A percentile compares a stretch with the other conserved stretches of the same genome.
Conservation (phyloP, 2,329 filamentous ascomycete genomes). For the Coniochaeta hoffmannii region DNA sequence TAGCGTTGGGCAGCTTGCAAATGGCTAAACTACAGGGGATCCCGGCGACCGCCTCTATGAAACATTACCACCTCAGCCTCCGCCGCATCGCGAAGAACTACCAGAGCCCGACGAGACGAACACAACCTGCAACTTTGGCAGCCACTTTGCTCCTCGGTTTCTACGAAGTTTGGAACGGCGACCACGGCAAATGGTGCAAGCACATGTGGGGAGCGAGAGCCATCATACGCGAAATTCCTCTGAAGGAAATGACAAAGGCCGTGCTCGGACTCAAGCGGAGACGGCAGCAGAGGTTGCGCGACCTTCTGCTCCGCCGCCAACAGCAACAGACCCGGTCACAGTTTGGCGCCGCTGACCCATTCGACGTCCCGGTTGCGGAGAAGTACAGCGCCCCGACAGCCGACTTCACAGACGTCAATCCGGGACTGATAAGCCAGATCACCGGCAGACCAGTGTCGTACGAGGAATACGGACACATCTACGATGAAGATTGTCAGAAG, state of each 20-base stretch:
- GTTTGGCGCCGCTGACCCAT: background rate
- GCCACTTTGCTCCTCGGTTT: slow-evolving; percentile 81
- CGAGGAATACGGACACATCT: slow-evolving; percentile 26
- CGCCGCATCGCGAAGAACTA: slow-evolving; percentile 73
- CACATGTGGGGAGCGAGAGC: slow-evolving; percentile 81
- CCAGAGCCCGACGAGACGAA: slow-evolving; percentile 58
- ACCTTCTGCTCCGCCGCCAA: slow-evolving; percentile 9
- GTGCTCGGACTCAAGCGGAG: slow-evolving; percentile 56
- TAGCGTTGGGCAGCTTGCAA: slow-evolving; percentile 80
- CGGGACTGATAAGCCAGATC: slow-evolving; percentile 31
- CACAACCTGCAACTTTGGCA: slow-evolving; percentile 75
- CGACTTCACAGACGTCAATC: slow-evolving; percentile 32
- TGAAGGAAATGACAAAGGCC: slow-evolving; percentile 62
- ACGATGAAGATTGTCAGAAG: slow-evolving; percentile 8
- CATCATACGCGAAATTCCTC: slow-evolving; percentile 75
- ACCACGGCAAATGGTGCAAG: slow-evolving; percentile 93
- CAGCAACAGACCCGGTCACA: slow-evolving; percentile 9
- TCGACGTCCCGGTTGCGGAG: slow-evolving; percentile 2
- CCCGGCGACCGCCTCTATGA: slow-evolving; percentile 72
- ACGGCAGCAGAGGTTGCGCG: slow-evolving; percentile 29
- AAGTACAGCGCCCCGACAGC: slow-evolving; percentile 4
- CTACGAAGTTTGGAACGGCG: slow-evolving; percentile 90
- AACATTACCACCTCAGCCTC: slow-evolving; percentile 85
- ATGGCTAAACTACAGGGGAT: slow-evolving; percentile 74
- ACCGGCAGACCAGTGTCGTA: slow-evolving; percentile 30